phyloP scores from a whole-genome alignment of 352 stramenopile species.

The Globisporangium radiosum region DNA sequence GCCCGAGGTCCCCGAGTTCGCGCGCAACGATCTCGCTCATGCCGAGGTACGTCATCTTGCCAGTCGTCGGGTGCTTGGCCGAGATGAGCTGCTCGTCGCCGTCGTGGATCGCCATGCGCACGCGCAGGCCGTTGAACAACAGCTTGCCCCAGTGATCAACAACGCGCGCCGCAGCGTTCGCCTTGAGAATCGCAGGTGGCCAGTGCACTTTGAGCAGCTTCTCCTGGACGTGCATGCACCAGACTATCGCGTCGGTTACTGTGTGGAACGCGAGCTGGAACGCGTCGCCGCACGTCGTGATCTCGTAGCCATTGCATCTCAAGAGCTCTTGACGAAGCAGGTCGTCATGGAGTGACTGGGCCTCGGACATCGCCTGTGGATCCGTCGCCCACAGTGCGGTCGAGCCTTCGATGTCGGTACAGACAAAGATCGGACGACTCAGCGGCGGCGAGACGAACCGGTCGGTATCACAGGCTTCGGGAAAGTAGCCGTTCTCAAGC shows the following conservation, averaged over 20 bases:
- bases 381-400: conserved; percentile 55
- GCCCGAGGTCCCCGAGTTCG: conserved; percentile 58
- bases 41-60: conserved; percentile 73
- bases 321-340: conserved; percentile 48
- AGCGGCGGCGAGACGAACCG: conserved; percentile 41
- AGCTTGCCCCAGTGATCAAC: conserved; percentile 51
- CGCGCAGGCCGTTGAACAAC: conserved; percentile 62
- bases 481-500: conserved; percentile 53
- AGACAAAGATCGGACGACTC: conserved; percentile 64
- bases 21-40: conserved; percentile 59
- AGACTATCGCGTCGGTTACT: conserved; percentile 56
- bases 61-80: conserved; percentile 62
- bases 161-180: conserved; percentile 29
- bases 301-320: conserved; percentile 67
- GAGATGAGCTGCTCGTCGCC: conserved; percentile 55
- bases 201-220: conserved; percentile 55
- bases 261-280: conserved; percentile 79
- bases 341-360: conserved; percentile 69
- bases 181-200: conserved; percentile 40
- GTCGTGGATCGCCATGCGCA: conserved; percentile 78
- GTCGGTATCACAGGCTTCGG: conserved; percentile 26
- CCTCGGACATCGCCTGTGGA: conserved; percentile 45
- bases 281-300: conserved; percentile 38
- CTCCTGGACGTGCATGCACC: conserved; percentile 57
- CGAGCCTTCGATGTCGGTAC: conserved; percentile 76